Evolutionary conservation across 306 rosid species (phyloP).

Genomic region (Prunus kanzakura): DNA sequence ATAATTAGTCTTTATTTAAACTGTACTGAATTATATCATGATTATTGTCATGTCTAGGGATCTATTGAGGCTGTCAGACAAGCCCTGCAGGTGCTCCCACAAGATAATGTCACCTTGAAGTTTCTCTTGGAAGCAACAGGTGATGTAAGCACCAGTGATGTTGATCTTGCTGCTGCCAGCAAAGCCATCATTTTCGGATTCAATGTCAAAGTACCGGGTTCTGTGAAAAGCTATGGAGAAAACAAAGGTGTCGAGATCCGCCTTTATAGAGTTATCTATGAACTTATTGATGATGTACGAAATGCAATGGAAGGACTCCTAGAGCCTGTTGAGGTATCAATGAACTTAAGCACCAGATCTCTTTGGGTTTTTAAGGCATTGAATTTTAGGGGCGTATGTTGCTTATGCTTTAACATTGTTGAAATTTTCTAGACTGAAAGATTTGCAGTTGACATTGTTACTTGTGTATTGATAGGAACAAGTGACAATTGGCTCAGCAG

Average conservation of each 20-base stretch:
- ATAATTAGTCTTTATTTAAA: not conserved
- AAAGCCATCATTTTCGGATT: constrained; percentile 84
- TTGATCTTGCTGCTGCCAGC: constrained; percentile 94
- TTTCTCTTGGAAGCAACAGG: constrained; percentile 95
- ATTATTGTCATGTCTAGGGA: constrained; percentile 55
- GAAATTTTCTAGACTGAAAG: constrained; percentile 17
- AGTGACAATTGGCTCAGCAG: constrained; percentile 73
- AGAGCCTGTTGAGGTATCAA: constrained; percentile 69
- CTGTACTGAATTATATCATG: constrained; percentile 15
- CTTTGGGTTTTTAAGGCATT: constrained; percentile 4
- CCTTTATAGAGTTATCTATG: constrained; percentile 86
- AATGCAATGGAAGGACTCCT: constrained; percentile 98
- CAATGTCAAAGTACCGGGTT: constrained; percentile 70
- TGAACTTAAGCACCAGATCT: constrained; percentile 3
- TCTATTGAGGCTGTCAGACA: constrained; percentile 91
- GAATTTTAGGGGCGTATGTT: constrained; percentile 2
- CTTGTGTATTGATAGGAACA: constrained; percentile 57
- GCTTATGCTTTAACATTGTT: constrained; percentile 2
- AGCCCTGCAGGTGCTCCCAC: constrained; percentile 92
- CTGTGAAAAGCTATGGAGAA: constrained; percentile 84
- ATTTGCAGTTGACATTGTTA: constrained; percentile 14
- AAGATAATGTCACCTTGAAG: constrained; percentile 81
- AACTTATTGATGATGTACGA: constrained; percentile 84
- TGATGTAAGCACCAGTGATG: constrained; percentile 78
- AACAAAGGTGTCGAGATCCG: constrained; percentile 89